A percentile compares a stretch with the other conserved stretches of the same genome.
Evolutionary conservation across 192 early-diverging fungal genomes (phyloP).

Genomic region (Irineochytrium annulatum): DNA sequence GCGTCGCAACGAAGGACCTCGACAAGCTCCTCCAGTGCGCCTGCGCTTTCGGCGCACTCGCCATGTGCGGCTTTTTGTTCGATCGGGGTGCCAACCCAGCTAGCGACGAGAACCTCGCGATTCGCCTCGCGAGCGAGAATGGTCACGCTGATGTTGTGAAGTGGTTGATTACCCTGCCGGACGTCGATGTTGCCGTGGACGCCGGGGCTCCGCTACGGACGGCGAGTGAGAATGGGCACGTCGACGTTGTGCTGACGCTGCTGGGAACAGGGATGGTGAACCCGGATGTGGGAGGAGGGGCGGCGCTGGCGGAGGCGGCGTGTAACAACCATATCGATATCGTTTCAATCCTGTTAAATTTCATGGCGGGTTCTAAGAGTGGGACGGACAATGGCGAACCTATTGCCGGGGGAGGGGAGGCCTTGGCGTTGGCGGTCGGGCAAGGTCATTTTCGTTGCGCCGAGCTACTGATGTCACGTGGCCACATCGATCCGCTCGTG

Average conservation of each 20-base stretch:
- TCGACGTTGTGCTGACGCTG: background rate
- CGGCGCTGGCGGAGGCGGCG: background rate
- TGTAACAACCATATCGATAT: background rate
- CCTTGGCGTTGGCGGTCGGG: no score
- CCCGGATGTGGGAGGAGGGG: no score
- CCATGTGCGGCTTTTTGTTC: background rate
- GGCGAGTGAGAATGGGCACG: background rate
- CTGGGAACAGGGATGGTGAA: background rate
- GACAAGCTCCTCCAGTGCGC: conserved; percentile 5
- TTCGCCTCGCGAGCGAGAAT: conserved; percentile 1
- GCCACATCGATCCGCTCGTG: no score
- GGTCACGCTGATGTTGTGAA: background rate
- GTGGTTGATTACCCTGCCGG: background rate
- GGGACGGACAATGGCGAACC: no score
- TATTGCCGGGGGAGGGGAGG: no score
- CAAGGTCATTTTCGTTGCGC: no score
- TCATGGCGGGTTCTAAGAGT: no score
- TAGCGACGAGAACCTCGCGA: background rate
- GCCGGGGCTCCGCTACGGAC: background rate
- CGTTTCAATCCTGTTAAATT: background rate
- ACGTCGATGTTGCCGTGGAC: background rate
- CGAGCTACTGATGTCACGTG: no score
- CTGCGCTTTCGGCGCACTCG: background rate
- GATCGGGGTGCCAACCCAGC: background rate
- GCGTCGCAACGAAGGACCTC: background rate